These are phyloP conservation scores for Chlamydomonas incerta DNA, from an alignment of 139 green algal species.

Conservation along the genomic window DNA sequence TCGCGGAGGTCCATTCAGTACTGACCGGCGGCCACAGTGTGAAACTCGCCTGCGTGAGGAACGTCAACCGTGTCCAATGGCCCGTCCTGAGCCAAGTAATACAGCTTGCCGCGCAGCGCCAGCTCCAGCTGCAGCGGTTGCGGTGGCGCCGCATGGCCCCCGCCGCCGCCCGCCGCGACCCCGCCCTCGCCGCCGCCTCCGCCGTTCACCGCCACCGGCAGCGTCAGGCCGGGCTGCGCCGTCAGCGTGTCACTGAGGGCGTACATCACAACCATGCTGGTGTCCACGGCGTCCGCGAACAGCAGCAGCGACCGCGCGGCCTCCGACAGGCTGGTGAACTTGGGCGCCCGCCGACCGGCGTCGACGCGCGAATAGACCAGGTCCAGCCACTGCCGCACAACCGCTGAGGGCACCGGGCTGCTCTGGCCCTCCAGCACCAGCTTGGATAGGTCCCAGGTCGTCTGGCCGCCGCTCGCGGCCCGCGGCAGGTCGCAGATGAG, in stretches of 20 bases:
- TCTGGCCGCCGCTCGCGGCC: too few species aligned
- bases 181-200: background rate
- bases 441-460: too few species aligned
- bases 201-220: background rate
- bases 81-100: too few species aligned
- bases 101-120: background rate
- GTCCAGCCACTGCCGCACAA: background rate
- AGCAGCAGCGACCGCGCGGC: background rate
- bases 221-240: background rate
- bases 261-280: background rate
- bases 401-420: background rate
- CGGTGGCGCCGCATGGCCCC: too few species aligned
- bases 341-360: background rate
- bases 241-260: background rate
- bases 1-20: too few species aligned
- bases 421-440: background rate
- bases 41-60: too few species aligned
- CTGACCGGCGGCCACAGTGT: too few species aligned
- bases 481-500: too few species aligned
- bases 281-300: background rate
- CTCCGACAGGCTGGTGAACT: too few species aligned
- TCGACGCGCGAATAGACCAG: background rate
- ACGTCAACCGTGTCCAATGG: too few species aligned
- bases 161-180: too few species aligned
- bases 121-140: background rate